Conservation (phyloP, 352 stramenopile species). For the Globisporangium apiculatum region DNA sequence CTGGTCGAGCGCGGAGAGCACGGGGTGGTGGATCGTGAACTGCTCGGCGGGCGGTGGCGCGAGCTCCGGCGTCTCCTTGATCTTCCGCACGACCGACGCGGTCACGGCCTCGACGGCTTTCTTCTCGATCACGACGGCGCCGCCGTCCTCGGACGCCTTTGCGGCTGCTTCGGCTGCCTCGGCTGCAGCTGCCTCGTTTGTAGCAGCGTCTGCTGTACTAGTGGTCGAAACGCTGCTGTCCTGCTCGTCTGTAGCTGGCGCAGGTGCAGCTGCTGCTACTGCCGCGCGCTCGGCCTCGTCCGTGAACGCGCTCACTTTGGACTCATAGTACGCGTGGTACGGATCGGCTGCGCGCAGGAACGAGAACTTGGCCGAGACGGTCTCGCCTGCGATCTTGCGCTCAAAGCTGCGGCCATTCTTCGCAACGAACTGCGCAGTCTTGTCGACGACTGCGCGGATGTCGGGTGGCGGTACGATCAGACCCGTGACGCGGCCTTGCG, state of each 20-base stretch:
- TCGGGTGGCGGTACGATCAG: conserved; percentile 97
- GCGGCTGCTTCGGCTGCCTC: conserved; percentile 21
- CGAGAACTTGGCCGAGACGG: conserved; percentile 95
- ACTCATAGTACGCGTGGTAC: conserved; percentile 99
- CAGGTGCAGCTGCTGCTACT: conserved; percentile 12
- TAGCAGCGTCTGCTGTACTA: background rate
- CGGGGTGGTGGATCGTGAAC: conserved; percentile 87
- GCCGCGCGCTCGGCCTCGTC: conserved; percentile 28
- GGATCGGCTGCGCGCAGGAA: conserved; percentile 93
- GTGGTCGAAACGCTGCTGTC: background rate
- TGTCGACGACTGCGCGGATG: conserved; percentile 97
- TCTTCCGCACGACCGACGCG: conserved; percentile 86
- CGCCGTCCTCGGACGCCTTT: conserved; percentile 16
- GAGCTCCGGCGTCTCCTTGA: conserved; percentile 84
- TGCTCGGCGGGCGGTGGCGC: conserved; percentile 52
- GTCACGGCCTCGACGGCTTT: conserved; percentile 78
- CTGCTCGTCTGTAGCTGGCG: background rate
- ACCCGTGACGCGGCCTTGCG: conserved; percentile 79
- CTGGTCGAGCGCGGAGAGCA: conserved; percentile 90
- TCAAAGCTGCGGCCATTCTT: conserved; percentile 98
- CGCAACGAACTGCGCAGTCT: conserved; percentile 97
- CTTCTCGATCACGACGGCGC: conserved; percentile 78
- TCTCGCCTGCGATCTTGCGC: conserved; percentile 94
- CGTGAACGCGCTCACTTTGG: conserved; percentile 89
- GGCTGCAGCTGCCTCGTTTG: conserved; percentile 9